Base-by-base conservation (phyloP, 106 monocot genomes). In the Dendrobium nobile region DNA sequence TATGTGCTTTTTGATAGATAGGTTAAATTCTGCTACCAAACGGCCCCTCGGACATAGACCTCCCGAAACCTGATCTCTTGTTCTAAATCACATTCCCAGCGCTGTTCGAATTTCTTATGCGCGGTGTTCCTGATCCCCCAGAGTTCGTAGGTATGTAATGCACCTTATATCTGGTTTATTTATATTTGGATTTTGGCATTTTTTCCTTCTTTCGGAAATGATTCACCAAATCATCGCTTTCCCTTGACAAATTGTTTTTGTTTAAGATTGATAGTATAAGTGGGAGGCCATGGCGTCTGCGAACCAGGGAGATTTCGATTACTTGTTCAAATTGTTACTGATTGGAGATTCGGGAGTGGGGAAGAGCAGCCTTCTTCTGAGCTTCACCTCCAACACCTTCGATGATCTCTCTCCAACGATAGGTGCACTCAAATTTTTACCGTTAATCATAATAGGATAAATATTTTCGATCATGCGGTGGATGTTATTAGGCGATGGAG, bases 291-390 rank as follows among this genome's bases (percentile, higher is more conserved):
- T 81, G 79, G 77, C 90, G 4, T 75, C 80, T 9, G 72, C 82
- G 54, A 85, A 87, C 77, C 93, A 87, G 73, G 85, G 88, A 45
- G 93, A 96, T 42, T 93, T 93, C 81, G 96, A 96, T 82, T 96
- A 92, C 79, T 54, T 96, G 86, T 93, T 96, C 84, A 96, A 96
- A 81, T 74, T 96, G 81, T 75, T 96, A 77, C 73, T 96, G 80
- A 96, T 96, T 64, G 96, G 96, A 22, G 96, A 96, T 75, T 96
- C 96, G 33, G 96, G 96, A 41, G 96, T 96, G 28, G 96, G 96
- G 42, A 96, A 96, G 84, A 96, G 93, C 77, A 93, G 93, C 72
- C 84, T 96, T 41, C 87, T 96, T 26, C 78, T 96, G 41, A 86
- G 96, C 47, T 93, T 96, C 84, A 96, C 91, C 42, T 84, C 96